Evolutionary conservation across 2,329 filamentous ascomycete genomes (phyloP).

Genomic region (Trichoderma oligosporum): DNA sequence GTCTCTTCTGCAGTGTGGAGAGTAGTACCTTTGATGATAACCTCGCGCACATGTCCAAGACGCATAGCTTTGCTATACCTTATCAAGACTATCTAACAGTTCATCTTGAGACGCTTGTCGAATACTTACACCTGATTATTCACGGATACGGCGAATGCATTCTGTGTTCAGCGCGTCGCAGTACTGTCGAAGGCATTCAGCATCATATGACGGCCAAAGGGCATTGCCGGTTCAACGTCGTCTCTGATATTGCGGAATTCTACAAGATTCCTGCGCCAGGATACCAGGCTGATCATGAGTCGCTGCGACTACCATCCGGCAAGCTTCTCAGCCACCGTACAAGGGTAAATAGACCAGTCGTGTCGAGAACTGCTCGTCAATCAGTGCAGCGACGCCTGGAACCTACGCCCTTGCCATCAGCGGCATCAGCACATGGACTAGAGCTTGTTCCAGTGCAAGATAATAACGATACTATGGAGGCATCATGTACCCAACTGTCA

Average conservation of each 20-base stretch:
- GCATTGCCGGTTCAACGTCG: slow-evolving; percentile 45
- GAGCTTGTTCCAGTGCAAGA: not conserved
- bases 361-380: not conserved
- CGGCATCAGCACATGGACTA: not conserved
- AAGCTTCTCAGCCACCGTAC: slow-evolving; percentile 31
- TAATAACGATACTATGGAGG: not conserved
- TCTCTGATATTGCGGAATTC: slow-evolving; percentile 41
- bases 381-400: not conserved
- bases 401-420: not conserved
- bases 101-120: slow-evolving; percentile 44
- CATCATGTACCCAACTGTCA: slow-evolving; percentile 19
- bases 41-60: slow-evolving; percentile 46
- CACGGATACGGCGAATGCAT: slow-evolving; percentile 50
- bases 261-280: slow-evolving; percentile 31
- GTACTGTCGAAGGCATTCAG: slow-evolving; percentile 43
- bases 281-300: slow-evolving; percentile 22
- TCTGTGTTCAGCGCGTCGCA: slow-evolving; percentile 43
- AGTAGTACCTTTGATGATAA: slow-evolving; percentile 35
- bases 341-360: not conserved
- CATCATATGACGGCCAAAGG: slow-evolving; percentile 51
- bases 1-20: slow-evolving; percentile 41
- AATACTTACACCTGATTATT: slow-evolving; percentile 48
- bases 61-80: slow-evolving; percentile 46
- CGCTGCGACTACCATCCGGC: slow-evolving; percentile 36
- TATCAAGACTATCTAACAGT: slow-evolving; percentile 39